Percentiles rank a stretch among this genome's conserved stretches.
phyloP scores from a whole-genome alignment of 306 rosid genomes.

The Pyrus betulifolia region DNA sequence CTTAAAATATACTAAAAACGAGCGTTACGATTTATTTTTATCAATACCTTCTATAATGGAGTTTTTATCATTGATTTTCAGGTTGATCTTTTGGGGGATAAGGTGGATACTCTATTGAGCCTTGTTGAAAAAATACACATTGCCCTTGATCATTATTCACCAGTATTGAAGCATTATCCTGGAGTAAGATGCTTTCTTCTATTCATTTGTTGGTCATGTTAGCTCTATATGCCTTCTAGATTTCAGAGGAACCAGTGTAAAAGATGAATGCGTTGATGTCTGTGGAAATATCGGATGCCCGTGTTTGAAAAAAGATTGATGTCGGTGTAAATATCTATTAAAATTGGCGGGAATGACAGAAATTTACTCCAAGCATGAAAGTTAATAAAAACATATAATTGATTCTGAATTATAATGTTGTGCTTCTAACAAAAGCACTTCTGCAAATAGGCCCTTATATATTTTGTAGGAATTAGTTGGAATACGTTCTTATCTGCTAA shows the following conservation, averaged over 20 bases:
- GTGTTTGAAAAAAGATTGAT: neutral
- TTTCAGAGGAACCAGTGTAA: neutral
- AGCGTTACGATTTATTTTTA: neutral
- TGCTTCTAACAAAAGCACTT: neutral
- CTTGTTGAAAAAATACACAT: slow-evolving; percentile 67
- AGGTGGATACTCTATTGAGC: slow-evolving; percentile 55
- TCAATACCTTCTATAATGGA: slow-evolving; percentile 13
- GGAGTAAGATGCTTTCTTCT: slow-evolving; percentile 55
- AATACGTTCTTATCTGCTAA: neutral
- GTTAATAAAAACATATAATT: neutral
- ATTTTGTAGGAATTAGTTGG: neutral
- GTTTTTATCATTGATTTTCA: slow-evolving; percentile 33
- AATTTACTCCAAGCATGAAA: neutral
- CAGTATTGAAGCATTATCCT: slow-evolving; percentile 83
- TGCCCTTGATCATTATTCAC: slow-evolving; percentile 91
- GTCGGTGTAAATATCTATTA: neutral
- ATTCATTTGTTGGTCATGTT: neutral
- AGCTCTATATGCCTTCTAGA: neutral
- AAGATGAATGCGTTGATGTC: neutral
- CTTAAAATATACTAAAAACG: neutral
- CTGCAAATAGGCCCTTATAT: neutral
- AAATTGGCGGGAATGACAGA: neutral
- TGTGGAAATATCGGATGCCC: neutral
- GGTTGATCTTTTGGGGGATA: slow-evolving; percentile 93
- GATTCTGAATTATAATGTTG: neutral